phyloP scores from a whole-genome alignment of 441 rosid species.

The Omphalea diandra region DNA sequence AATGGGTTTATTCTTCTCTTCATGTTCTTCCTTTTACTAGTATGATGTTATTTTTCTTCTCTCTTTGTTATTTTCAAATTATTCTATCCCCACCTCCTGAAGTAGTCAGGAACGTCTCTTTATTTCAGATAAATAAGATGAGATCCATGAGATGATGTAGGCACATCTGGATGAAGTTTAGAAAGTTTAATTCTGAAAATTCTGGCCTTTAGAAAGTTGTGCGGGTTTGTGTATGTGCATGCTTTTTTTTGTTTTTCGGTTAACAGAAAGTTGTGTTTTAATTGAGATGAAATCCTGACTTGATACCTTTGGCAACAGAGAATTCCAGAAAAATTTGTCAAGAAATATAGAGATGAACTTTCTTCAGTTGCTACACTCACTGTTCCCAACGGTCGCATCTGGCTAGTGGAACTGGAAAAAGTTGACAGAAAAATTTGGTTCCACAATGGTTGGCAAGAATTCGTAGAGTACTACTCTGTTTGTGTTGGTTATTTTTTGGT shows the following conservation, averaged over 20 bases:
- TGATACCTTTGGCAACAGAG: constrained; percentile 29
- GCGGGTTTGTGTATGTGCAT: too few relatives aligned
- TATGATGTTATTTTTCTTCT: background rate
- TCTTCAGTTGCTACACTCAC: constrained; percentile 30
- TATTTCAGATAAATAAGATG: too few relatives aligned
- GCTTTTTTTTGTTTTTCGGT: too few relatives aligned
- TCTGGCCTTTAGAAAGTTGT: background rate
- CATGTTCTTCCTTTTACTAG: background rate
- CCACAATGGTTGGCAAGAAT: constrained; percentile 42
- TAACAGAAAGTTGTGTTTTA: too few relatives aligned
- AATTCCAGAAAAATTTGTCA: constrained; percentile 42
- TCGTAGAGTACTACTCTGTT: constrained; percentile 32
- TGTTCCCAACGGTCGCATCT: constrained; percentile 34
- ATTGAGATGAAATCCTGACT: background rate
- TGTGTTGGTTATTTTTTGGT: constrained; percentile 29
- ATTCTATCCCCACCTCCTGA: background rate
- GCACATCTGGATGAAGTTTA: background rate
- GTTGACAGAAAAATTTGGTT: constrained; percentile 34
- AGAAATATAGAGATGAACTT: constrained; percentile 37
- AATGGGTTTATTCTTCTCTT: too few relatives aligned
- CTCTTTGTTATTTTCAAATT: background rate
- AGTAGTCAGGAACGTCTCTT: background rate
- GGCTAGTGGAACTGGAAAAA: constrained; percentile 35
- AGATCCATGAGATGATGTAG: too few relatives aligned
- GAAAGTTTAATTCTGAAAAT: background rate